Conservation (phyloP, 1,284 basidiomycete genomes). For the Irpex rosettiformis region DNA sequence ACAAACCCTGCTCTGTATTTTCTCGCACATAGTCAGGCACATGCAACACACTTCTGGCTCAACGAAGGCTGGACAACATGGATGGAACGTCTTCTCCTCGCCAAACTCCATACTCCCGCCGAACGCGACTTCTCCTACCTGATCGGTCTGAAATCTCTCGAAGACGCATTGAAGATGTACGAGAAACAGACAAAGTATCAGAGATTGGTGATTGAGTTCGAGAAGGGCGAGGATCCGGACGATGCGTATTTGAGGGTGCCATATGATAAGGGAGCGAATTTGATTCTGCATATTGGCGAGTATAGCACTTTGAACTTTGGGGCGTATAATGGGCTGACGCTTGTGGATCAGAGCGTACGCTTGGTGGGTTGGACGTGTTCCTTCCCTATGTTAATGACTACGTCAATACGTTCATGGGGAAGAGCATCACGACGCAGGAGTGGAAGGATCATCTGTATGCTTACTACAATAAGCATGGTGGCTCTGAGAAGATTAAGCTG, state of each 20-base stretch:
- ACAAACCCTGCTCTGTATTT: neutral
- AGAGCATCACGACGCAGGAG: conserved; percentile 84
- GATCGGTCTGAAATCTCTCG: conserved; percentile 73
- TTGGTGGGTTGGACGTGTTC: conserved; percentile 88
- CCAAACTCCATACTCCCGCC: conserved; percentile 74
- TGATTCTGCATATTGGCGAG: conserved; percentile 66
- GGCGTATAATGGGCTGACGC: neutral
- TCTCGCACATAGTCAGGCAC: conserved; percentile 47
- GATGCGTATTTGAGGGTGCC: conserved; percentile 73
- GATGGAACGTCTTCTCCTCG: conserved; percentile 83
- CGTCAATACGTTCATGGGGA: conserved; percentile 77
- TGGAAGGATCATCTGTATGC: conserved; percentile 85
- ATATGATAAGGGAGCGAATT: conserved; percentile 78
- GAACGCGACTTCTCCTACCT: conserved; percentile 80
- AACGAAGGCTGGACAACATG: conserved; percentile 97
- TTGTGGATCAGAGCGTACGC: conserved; percentile 54
- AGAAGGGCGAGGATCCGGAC: conserved; percentile 83
- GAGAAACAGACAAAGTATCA: conserved; percentile 71
- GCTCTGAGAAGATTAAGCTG: conserved; percentile 60
- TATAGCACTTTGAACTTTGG: conserved; percentile 4
- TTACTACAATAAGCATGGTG: conserved; percentile 70
- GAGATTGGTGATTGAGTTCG: conserved; percentile 82
- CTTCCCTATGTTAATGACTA: conserved; percentile 84
- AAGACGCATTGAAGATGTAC: conserved; percentile 70
- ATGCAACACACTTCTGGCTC: conserved; percentile 85